Evolutionary conservation across 108 stramenopile species (phyloP), one percentile per base, ranked within the genome.

Genomic region (Nitzschia sp.): DNA sequence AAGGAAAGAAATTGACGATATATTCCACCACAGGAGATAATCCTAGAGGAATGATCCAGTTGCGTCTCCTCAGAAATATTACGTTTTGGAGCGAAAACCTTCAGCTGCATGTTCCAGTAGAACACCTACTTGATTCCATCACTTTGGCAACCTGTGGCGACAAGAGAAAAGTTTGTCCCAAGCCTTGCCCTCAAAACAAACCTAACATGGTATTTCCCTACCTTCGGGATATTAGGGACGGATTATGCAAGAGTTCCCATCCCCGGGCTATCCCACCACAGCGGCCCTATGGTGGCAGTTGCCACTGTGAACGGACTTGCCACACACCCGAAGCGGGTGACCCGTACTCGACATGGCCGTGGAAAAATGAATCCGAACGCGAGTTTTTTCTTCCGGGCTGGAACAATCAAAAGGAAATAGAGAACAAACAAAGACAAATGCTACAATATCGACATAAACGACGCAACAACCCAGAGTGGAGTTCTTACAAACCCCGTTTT

Each of bases 281-380:
- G 18, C 2, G 42, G 9, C 13, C 6, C 15, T 31, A 45, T 45
- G 49, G 31, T 1, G 64, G 49, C 25, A 8, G 5, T 17, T 68
- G 72, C 36, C 54, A 19, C 8, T 72, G 72, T 46, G 54, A 64
- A 19, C 36, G 42, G 0, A 55, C 59, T 3, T 72, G 72, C 35
- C 64, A 56, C 54, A 72, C 72, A 38, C 63, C 72, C 15, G 38
- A 64, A 33, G 72, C 63, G 11, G 25, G 21, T 1, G 42, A n/a
- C 18, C 9, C 24, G 0, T 56, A 55, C 36, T 46, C 38, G 1
- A 33, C 23, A 11, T 68, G 67, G 67, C 67, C 67, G 5, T 68
- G 67, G 67, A 68, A 42, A 28, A 42, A 31, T 30, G 36, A 18
- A 8, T 29, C 42, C 1, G 46, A 57, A 45, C 55, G 33, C 6